Base-by-base conservation (phyloP, 2,329 filamentous ascomycete genomes). In the Fusarium paranaense region DNA sequence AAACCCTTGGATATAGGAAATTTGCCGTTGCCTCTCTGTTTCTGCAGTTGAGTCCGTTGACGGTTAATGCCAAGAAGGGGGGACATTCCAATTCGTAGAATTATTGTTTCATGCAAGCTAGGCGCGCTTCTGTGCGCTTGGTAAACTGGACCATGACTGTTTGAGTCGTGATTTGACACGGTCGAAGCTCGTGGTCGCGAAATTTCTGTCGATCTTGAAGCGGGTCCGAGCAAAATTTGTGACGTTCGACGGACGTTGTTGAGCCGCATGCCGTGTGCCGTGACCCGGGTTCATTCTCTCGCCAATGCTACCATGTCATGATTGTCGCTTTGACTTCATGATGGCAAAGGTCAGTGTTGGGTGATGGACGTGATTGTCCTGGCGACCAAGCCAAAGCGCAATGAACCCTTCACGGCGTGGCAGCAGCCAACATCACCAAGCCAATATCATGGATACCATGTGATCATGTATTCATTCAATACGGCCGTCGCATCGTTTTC, bases 1-100 rank as follows among this genome's bases (percentile, higher is more conserved):
- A 87, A 82, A 83, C 85, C 88, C 88, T 87, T 87, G 87, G 82
- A 85, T 85, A 89, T 90, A 90, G 89, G 89, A 90, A 91, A 88
- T 90, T 86, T 90, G 81, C 82, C 87, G 86, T 81, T 82, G 80
- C 72, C 66, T 80, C 82, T 82, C 47, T 54, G 47, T 76, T 47
- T 79, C 72, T 4, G 78, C 81, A 81, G 69, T 11, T 11, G 69
- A 59, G 30, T 42, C 83, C 79, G 83, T 83, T 87, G 87, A 85
- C 86, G 85, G 85, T 82, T 85, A 85, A 89, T 88, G 89, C 88
- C 87, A 88, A 89, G 86, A 87, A 89, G 86, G 84, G 87, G 89
- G 88, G 85, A 89, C 84, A 90, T 87, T 76, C 80, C 73, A 78
- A 71, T 13, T 22, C 78, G 72, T 76, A 54, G 64, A 72, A 64